These are phyloP conservation scores for Vicia sativa DNA, from an alignment of 306 rosid species.

Conservation along the genomic window DNA sequence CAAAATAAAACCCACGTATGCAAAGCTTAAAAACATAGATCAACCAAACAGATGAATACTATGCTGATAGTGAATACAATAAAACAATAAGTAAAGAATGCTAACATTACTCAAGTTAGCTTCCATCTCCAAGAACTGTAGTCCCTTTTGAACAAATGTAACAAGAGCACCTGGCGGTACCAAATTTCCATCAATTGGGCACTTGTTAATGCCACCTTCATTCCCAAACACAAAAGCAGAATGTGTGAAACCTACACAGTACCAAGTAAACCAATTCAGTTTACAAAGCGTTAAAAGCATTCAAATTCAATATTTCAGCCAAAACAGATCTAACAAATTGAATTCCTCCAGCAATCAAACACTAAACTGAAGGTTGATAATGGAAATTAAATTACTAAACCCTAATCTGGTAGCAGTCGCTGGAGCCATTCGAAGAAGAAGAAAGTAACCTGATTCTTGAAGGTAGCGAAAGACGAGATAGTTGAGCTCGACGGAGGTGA, in stretches of 20 bases:
- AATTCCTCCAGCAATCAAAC: neutral
- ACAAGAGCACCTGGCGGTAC: slow-evolving; percentile 89
- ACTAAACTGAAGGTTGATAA: neutral
- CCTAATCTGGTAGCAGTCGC: slow-evolving; percentile 36
- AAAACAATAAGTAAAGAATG: slow-evolving; percentile 38
- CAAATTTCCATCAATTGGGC: slow-evolving; percentile 82
- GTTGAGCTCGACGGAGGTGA: slow-evolving; percentile 84
- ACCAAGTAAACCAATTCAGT: slow-evolving; percentile 32
- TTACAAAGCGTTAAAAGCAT: neutral
- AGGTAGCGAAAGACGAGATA: slow-evolving; percentile 86
- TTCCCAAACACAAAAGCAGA: slow-evolving; percentile 94
- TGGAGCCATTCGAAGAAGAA: neutral
- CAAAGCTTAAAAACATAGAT: slow-evolving; percentile 32
- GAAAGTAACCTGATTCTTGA: slow-evolving; percentile 79
- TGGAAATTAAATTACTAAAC: slow-evolving; percentile 27
- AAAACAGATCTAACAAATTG: slow-evolving; percentile 40
- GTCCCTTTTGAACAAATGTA: slow-evolving; percentile 88
- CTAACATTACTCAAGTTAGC: slow-evolving; percentile 97
- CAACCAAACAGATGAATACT: slow-evolving; percentile 44
- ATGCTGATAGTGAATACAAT: slow-evolving; percentile 33
- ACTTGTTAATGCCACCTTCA: slow-evolving; percentile 87
- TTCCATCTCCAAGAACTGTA: slow-evolving; percentile 98
- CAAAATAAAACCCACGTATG: slow-evolving; percentile 49
- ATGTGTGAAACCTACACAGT: slow-evolving; percentile 80
- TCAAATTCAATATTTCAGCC: neutral